Evolutionary conservation across 768 basidiomycete genomes (phyloP).

Genomic region (Dentipellis sp.): DNA sequence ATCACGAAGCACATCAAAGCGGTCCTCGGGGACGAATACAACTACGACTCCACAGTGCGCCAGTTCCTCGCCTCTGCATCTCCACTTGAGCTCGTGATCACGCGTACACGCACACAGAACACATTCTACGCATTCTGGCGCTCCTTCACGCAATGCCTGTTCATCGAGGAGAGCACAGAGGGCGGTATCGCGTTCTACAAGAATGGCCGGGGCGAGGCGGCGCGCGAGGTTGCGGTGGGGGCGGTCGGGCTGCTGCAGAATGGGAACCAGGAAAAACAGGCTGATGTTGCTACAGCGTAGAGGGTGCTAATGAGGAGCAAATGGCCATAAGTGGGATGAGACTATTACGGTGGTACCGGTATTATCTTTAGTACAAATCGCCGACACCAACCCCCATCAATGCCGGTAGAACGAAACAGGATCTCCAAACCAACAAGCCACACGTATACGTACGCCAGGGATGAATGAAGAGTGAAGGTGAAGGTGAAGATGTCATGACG

Average conservation of each 20-base stretch:
- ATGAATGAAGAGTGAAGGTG: too few relatives aligned
- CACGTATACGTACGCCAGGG: too few relatives aligned
- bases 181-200: constrained; percentile 89
- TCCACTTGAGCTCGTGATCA: not conserved
- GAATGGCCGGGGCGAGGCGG: constrained; percentile 29
- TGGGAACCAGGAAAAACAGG: too few relatives aligned
- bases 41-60: not conserved
- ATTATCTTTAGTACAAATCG: too few relatives aligned
- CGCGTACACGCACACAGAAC: not conserved
- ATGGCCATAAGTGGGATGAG: too few relatives aligned
- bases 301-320: too few relatives aligned
- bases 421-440: too few relatives aligned
- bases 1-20: not conserved
- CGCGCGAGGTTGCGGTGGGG: not conserved
- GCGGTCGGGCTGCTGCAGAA: not conserved
- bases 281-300: too few relatives aligned
- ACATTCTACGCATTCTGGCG: constrained; percentile 39
- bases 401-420: too few relatives aligned
- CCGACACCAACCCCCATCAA: too few relatives aligned
- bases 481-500: too few relatives aligned
- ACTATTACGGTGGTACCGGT: too few relatives aligned
- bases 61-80: not conserved
- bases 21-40: not conserved
- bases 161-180: constrained; percentile 73
- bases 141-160: constrained; percentile 76